Evolutionary conservation across 1,284 basidiomycete species (phyloP).

Genomic region (Ustilago esculenta): DNA sequence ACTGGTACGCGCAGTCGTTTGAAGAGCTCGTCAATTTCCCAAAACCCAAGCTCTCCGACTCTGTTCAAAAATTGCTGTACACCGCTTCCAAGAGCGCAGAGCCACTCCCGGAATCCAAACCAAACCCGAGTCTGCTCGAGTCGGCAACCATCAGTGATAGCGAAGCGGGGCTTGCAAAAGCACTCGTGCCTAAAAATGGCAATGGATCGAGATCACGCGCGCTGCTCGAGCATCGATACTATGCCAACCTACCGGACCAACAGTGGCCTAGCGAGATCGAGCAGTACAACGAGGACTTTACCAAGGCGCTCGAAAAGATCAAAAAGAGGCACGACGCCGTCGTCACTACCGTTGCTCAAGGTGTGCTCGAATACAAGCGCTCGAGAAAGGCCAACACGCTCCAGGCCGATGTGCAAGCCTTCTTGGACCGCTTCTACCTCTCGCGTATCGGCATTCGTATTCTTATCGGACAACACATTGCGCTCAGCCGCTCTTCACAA

Average conservation of each 20-base stretch:
- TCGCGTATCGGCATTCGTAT: constrained; percentile 79
- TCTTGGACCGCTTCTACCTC: constrained; percentile 97
- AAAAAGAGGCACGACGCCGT: constrained; percentile 96
- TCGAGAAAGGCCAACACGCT: constrained; percentile 69
- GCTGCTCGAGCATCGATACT: constrained; percentile 73
- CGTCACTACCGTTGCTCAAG: constrained; percentile 91
- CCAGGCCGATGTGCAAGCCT: constrained; percentile 89
- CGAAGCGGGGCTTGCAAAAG: constrained; percentile 27
- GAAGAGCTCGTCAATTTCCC: constrained; percentile 71
- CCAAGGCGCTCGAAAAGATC: constrained; percentile 85
- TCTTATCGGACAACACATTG: constrained; percentile 66
- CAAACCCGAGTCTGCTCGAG: constrained; percentile 61
- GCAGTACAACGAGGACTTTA: constrained; percentile 93
- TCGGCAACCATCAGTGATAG: constrained; percentile 48
- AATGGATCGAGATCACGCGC: constrained; percentile 42
- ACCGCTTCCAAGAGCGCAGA: constrained; percentile 43
- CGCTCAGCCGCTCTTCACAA: constrained; percentile 56
- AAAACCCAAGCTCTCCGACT: constrained; percentile 57
- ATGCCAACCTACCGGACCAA: constrained; percentile 76
- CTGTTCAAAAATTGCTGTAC: constrained; percentile 57
- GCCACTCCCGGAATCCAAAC: constrained; percentile 55
- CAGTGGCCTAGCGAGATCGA: constrained; percentile 89
- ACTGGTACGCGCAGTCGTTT: constrained; percentile 99
- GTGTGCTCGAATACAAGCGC: constrained; percentile 74
- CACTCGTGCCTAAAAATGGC: constrained; percentile 30